phyloP scores from a whole-genome alignment of 495 filamentous ascomycete genomes.

The Neurospora discreta region DNA sequence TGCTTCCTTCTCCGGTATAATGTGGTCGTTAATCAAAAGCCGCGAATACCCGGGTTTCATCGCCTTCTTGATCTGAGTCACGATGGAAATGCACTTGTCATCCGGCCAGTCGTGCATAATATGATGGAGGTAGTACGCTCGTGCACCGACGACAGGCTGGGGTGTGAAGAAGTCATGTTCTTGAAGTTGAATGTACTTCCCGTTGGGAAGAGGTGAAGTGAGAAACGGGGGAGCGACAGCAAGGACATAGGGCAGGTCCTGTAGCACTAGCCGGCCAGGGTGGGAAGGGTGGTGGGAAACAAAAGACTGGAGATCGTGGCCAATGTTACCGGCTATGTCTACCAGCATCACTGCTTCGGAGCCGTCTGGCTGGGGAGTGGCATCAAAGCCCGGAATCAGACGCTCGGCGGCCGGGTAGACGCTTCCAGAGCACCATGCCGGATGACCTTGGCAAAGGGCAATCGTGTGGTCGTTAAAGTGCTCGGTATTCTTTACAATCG shows the following conservation, averaged over 20 bases:
- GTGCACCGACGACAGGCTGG: constrained; percentile 34
- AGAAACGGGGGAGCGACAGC: constrained; percentile 7
- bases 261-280: constrained; percentile 35
- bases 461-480: constrained; percentile 44
- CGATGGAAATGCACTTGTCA: constrained; percentile 24
- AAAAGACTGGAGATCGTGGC: constrained; percentile 42
- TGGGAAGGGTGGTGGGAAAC: constrained; percentile 24
- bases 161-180: constrained; percentile 26
- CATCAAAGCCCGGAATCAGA: constrained; percentile 20
- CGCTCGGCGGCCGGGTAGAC: constrained; percentile 38
- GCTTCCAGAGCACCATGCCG: constrained; percentile 36
- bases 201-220: background rate
- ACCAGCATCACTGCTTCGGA: constrained; percentile 27
- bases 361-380: constrained; percentile 7
- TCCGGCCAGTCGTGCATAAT: constrained; percentile 41
- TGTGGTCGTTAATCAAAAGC: constrained; percentile 43
- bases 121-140: constrained; percentile 34
- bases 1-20: constrained; percentile 32
- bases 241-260: constrained; percentile 35
- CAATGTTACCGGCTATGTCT: constrained; percentile 42
- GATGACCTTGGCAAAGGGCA: constrained; percentile 36
- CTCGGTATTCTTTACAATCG: constrained; percentile 11
- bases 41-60: constrained; percentile 35
- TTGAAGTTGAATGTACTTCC: constrained; percentile 18
- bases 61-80: constrained; percentile 25